Conservation (phyloP, 1,284 basidiomycete species). For the Rhodotorula glutinis region DNA sequence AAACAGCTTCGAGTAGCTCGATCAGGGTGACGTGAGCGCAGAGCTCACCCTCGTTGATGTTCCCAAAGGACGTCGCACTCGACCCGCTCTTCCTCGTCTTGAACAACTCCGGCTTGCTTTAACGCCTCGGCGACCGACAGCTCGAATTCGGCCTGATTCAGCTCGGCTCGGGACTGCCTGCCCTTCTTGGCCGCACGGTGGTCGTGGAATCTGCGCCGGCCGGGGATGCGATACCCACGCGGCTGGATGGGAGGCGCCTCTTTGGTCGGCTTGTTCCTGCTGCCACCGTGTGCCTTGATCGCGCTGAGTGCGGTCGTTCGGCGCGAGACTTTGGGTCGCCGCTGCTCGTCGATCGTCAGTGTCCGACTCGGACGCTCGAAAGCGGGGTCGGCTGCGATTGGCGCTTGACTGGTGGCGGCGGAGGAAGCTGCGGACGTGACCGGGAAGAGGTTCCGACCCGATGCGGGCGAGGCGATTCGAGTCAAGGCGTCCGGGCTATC, state of each 20-base stretch:
- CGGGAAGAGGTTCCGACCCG: conserved; percentile 3
- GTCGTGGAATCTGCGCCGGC: background rate
- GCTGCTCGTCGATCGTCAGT: conserved; percentile 26
- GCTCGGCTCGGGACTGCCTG: background rate
- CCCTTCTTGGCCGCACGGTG: background rate
- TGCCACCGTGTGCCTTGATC: background rate
- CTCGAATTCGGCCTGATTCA: conserved; percentile 5
- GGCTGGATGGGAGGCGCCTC: background rate
- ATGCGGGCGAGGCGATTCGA: background rate
- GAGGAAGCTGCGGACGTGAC: conserved; percentile 1
- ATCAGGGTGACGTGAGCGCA: no score
- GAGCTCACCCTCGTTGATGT: conserved; percentile 34
- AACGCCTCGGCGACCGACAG: conserved; percentile 9
- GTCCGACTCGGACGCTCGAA: conserved; percentile 3
- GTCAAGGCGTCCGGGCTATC: background rate
- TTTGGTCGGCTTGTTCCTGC: background rate
- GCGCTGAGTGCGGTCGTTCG: background rate
- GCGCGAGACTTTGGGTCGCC: background rate
- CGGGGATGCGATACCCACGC: background rate
- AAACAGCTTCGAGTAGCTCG: background rate
- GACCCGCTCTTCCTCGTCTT: conserved; percentile 24
- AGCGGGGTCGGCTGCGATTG: background rate
- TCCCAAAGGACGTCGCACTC: conserved; percentile 31
- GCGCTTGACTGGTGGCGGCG: background rate
- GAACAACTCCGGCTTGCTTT: conserved; percentile 7